Base-by-base conservation (phyloP, 2,329 filamentous ascomycete species). In the Leptographium procerum region DNA sequence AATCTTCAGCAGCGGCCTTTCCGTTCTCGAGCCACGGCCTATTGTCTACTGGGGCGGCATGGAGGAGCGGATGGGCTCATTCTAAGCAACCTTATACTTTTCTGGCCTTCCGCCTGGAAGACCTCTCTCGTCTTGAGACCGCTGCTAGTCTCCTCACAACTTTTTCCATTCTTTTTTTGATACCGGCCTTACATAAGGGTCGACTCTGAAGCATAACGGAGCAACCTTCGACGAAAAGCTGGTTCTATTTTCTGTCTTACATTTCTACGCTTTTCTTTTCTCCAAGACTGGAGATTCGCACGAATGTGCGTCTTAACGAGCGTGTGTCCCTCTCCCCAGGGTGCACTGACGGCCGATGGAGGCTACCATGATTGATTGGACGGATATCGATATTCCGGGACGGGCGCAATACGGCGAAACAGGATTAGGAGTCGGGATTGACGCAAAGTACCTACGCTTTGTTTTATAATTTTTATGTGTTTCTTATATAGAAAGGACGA, bases 1-100 rank as follows among this genome's bases (percentile, higher is more conserved):
- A 65, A 75, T 70, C 64, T 83, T 81, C 57, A 74, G 75, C 11
- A 72, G 72, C 56, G 80, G 81, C 64, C 72, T 85, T 10, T 74
- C 73, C 64, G 72, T 86, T 22, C 75, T 86, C 29, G 83, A 86
- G 69, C 83, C 83, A 2, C 72, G 83, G 50, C 83, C 83, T 13
- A 75, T 84, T 40, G 80, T 84, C 57, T 84, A 83, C 70, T 85
- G 82, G 77, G 80, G 79, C 63, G 80, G 83, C 45, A 69, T 85
- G 53, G 82, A 85, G 69, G 82, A 84, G 71, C 75, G 81, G 56
- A 82, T 84, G 67, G 72, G 73, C 24, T 70, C 75, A 2, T 57
- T 63, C 7, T 64, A 36, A 29, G 10, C n/a, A 14, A 11, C n/a
- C 14, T 28, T 28, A 26, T 50, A 26, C 8, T 50, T 7, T 50